Percentiles rank a stretch among this genome's conserved stretches.
phyloP scores from a whole-genome alignment of 305 asterid species.

The Petunia hybrid region DNA sequence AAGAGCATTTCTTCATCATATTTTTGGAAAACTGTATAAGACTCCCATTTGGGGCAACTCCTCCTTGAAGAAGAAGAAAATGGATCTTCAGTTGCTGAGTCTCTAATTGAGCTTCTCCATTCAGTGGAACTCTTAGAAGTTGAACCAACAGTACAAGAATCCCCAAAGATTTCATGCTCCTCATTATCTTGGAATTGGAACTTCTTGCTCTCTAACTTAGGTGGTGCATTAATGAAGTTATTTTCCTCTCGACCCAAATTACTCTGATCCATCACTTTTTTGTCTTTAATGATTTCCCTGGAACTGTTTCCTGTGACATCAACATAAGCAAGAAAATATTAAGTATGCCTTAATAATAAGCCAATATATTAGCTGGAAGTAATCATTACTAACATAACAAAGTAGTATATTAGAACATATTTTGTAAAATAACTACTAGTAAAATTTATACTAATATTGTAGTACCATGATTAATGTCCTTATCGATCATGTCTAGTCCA shows the following conservation, averaged over 20 bases:
- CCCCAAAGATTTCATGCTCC: conserved; percentile 66
- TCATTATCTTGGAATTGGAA: conserved; percentile 47
- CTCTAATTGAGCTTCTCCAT: conserved; percentile 86
- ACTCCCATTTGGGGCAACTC: conserved; percentile 98
- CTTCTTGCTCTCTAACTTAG: conserved; percentile 55
- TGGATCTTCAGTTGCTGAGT: conserved; percentile 83
- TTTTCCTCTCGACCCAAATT: conserved; percentile 50
- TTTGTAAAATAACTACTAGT: background rate
- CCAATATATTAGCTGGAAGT: background rate
- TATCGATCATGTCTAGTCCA: background rate
- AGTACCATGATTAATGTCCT: conserved; percentile 22
- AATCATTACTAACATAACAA: background rate
- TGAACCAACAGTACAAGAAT: conserved; percentile 81
- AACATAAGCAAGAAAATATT: background rate
- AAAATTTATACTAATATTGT: background rate
- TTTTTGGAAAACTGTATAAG: conserved; percentile 89
- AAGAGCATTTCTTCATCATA: conserved; percentile 96
- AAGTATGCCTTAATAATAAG: background rate
- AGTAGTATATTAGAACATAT: background rate
- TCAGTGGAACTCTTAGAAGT: conserved; percentile 94
- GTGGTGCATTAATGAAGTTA: conserved; percentile 52
- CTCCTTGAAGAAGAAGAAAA: conserved; percentile 90
- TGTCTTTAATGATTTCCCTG: conserved; percentile 34
- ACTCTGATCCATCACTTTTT: conserved; percentile 36
- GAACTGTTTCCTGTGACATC: conserved; percentile 43